phyloP scores from a whole-genome alignment of 495 filamentous ascomycete genomes.

The Xylaria sp. region DNA sequence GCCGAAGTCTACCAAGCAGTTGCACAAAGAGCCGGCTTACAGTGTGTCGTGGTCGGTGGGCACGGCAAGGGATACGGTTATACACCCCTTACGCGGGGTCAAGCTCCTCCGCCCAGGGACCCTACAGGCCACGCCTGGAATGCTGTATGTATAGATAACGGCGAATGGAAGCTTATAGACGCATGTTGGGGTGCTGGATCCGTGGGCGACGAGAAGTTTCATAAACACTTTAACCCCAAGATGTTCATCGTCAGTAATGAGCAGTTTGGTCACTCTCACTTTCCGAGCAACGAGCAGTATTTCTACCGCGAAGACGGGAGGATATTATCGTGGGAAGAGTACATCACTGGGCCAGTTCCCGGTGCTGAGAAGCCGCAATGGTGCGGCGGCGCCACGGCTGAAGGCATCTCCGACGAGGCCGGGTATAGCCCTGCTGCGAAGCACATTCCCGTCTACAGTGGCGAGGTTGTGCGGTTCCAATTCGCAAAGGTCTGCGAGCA shows the following conservation, averaged over 20 bases:
- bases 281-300: conserved; percentile 68
- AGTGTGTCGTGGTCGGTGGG: conserved; percentile 72
- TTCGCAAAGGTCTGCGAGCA: conserved; percentile 79
- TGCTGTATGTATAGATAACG: conserved; percentile 82
- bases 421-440: conserved; percentile 66
- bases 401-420: conserved; percentile 64
- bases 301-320: conserved; percentile 68
- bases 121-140: conserved; percentile 84
- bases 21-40: conserved; percentile 75
- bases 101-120: conserved; percentile 62
- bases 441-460: conserved; percentile 61
- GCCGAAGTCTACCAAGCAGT: conserved; percentile 80
- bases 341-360: conserved; percentile 60
- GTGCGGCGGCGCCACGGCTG: conserved; percentile 56
- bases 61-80: conserved; percentile 90
- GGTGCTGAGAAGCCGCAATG: conserved; percentile 59
- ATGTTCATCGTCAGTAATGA: conserved; percentile 84
- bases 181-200: conserved; percentile 91
- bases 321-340: conserved; percentile 75
- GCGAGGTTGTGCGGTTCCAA: conserved; percentile 69
- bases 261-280: conserved; percentile 81
- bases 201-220: conserved; percentile 61
- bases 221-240: conserved; percentile 68
- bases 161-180: conserved; percentile 91
- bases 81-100: conserved; percentile 57